Conservation (phyloP, 2,329 filamentous ascomycete species). For the Fusarium sp. region DNA sequence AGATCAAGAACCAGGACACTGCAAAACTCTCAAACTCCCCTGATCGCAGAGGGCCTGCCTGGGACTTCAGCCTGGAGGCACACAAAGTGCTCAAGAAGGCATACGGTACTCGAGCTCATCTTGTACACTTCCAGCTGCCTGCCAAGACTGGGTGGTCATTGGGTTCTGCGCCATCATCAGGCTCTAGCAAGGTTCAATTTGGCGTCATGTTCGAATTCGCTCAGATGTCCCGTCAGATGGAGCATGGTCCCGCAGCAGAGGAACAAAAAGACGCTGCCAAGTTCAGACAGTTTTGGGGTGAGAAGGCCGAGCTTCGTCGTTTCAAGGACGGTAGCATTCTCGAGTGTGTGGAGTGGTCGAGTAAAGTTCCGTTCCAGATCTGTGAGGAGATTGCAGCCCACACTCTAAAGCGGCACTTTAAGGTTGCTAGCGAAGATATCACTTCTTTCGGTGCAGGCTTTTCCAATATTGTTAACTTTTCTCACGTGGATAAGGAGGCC, state of each 20-base stretch:
- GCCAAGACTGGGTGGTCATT: conserved; percentile 51
- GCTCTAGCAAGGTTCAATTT: conserved; percentile 64
- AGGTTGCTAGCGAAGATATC: conserved; percentile 67
- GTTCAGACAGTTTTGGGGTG: conserved; percentile 95
- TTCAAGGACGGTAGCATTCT: conserved; percentile 96
- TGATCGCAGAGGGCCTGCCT: conserved; percentile 59
- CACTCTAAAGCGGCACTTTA: conserved; percentile 77
- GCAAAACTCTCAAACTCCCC: conserved; percentile 46
- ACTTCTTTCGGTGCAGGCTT: conserved; percentile 64
- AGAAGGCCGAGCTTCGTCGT: conserved; percentile 89
- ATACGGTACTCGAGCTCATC: conserved; percentile 78
- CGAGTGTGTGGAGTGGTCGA: conserved; percentile 89
- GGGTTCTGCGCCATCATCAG: conserved; percentile 32
- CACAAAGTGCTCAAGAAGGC: conserved; percentile 77
- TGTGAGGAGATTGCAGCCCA: conserved; percentile 84
- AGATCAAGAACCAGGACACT: conserved; percentile 52
- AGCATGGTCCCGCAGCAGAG: conserved; percentile 89
- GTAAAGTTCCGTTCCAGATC: conserved; percentile 72
- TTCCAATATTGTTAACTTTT: conserved; percentile 61
- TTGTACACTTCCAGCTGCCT: conserved; percentile 70
- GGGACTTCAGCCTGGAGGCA: conserved; percentile 67
- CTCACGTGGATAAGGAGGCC: conserved; percentile 62
- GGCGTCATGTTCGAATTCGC: conserved; percentile 79
- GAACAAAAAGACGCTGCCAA: conserved; percentile 83
- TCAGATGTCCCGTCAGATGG: conserved; percentile 80